Evolutionary conservation across 164 flowering plant species (phyloP).

Genomic region (Pachysandra terminalis): DNA sequence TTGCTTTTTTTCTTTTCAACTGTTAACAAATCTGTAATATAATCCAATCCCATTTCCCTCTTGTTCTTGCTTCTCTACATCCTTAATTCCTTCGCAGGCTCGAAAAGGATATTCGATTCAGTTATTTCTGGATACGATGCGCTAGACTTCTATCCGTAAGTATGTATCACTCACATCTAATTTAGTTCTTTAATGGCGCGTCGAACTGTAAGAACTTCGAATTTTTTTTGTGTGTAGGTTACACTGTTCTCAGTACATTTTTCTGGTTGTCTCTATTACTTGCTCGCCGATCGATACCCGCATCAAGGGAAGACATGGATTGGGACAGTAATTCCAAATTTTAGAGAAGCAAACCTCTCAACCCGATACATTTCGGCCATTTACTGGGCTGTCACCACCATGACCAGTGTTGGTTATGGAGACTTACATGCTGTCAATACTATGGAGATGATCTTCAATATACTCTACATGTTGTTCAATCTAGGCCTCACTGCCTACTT

Average conservation of each 20-base stretch:
- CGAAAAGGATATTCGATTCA: constrained; percentile 90
- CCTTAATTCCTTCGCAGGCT: constrained; percentile 57
- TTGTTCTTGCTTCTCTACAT: not conserved
- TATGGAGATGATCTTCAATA: constrained; percentile 81
- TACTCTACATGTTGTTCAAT: constrained; percentile 89
- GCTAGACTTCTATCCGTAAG: constrained; percentile 71
- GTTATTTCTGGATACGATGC: constrained; percentile 84
- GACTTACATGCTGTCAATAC: constrained; percentile 89
- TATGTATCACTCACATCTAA: constrained; percentile 23
- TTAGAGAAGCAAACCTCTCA: constrained; percentile 60
- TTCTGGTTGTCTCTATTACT: constrained; percentile 85
- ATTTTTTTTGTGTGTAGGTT: constrained; percentile 51
- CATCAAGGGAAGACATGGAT: constrained; percentile 80
- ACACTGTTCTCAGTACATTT: constrained; percentile 75
- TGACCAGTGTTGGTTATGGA: constrained; percentile 96
- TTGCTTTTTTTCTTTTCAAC: not conserved
- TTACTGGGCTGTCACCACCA: constrained; percentile 90
- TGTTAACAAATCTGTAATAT: no score
- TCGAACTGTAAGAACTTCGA: not conserved
- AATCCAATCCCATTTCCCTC: no score
- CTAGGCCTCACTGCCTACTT: constrained; percentile 89
- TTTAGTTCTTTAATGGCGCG: not conserved
- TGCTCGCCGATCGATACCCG: constrained; percentile 81
- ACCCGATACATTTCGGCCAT: constrained; percentile 69
- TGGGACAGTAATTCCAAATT: constrained; percentile 62